Evolutionary conservation across 805 yeast species (phyloP).

Genomic region (Saccharomycopsis vini): DNA sequence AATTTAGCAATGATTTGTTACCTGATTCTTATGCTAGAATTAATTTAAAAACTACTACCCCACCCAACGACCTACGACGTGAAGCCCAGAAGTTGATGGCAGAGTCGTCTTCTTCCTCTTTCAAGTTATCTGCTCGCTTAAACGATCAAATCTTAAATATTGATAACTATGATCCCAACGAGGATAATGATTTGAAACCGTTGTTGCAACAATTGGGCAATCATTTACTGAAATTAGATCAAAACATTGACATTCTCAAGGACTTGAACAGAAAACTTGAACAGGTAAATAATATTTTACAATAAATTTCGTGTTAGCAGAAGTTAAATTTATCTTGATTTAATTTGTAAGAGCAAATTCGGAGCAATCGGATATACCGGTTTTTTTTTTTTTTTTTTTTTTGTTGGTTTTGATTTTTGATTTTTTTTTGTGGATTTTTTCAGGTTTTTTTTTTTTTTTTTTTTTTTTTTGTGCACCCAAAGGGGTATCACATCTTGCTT

Average conservation of each 20-base stretch:
- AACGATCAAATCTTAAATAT: not conserved
- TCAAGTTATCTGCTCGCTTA: not conserved
- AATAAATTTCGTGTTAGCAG: not conserved
- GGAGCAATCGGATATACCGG: no score
- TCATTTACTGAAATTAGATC: slow-evolving; percentile 4
- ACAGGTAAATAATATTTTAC: not conserved
- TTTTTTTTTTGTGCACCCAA: no score
- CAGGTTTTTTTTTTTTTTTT: no score
- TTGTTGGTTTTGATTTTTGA: no score
- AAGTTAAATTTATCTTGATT: no score
- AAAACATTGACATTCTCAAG: slow-evolving; percentile 9
- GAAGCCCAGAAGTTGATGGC: not conserved
- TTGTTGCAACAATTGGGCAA: not conserved
- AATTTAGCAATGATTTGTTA: not conserved
- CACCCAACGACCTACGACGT: not conserved
- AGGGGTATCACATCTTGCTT: no score
- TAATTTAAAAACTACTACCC: not conserved
- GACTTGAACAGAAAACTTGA: slow-evolving; percentile 2
- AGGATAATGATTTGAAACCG: slow-evolving; percentile 5
- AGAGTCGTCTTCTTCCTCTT: no score
- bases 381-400: no score
- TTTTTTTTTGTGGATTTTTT: no score
- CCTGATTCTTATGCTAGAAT: slow-evolving; percentile 1
- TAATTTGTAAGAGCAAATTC: no score
- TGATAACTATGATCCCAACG: slow-evolving; percentile 1